A percentile compares a stretch with the other conserved stretches of the same genome.
Conservation (phyloP, 305 asterid genomes). For the Stenogyne calaminthoides region DNA sequence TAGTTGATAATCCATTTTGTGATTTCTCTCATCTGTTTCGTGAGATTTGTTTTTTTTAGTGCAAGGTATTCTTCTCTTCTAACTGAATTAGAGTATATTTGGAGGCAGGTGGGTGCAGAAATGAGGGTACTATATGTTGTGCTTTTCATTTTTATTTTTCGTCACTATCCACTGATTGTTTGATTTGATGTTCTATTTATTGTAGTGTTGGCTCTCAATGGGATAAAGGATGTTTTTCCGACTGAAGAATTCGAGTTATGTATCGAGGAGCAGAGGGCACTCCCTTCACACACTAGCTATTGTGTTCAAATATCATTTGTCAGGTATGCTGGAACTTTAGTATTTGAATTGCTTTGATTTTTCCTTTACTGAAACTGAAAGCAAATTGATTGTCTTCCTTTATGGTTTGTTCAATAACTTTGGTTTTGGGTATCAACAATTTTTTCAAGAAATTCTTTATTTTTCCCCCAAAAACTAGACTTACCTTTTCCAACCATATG, state of each 20-base stretch:
- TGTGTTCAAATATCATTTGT: too few species aligned
- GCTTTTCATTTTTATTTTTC: background rate
- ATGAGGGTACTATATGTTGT: background rate
- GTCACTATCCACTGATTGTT: background rate
- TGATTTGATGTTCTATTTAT: background rate
- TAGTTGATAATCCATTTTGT: background rate
- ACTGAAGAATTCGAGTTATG: constrained; percentile 79
- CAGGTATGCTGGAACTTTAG: too few species aligned
- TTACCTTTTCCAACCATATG: too few species aligned
- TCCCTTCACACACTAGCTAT: constrained; percentile 77
- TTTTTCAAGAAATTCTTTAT: too few species aligned
- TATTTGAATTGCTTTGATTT: constrained; percentile 28
- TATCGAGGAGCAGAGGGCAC: constrained; percentile 83
- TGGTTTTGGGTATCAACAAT: too few species aligned
- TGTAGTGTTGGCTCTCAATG: constrained; percentile 12
- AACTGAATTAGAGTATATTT: background rate
- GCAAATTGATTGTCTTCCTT: too few species aligned
- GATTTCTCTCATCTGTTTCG: background rate
- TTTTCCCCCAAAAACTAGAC: too few species aligned
- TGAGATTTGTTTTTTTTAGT: background rate
- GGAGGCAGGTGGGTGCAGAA: background rate
- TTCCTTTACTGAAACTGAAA: too few species aligned
- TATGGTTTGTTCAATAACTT: too few species aligned
- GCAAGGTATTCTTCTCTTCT: constrained; percentile 1
- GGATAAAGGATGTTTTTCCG: background rate